phyloP scores from a whole-genome alignment of 768 basidiomycete genomes.

The Crepidotus variabilis region DNA sequence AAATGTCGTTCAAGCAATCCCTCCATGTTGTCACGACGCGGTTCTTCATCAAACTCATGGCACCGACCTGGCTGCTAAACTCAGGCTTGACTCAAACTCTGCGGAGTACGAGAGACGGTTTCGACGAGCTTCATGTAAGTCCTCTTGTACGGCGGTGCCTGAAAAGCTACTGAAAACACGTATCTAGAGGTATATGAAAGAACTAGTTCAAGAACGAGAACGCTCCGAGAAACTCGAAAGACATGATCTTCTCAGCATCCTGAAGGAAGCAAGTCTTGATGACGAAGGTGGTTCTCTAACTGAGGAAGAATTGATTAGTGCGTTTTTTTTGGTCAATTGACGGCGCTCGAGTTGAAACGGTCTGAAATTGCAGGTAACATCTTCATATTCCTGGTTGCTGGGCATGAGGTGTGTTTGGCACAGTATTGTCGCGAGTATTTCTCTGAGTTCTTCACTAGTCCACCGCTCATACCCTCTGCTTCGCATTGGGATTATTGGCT shows the following conservation, averaged over 20 bases:
- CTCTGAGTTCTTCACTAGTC: slow-evolving; percentile 18
- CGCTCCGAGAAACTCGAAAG: slow-evolving; percentile 31
- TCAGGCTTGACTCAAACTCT: slow-evolving; percentile 24
- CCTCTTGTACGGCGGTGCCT: neutral
- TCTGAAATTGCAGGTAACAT: slow-evolving; percentile 29
- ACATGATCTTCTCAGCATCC: slow-evolving; percentile 46
- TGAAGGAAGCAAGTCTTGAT: slow-evolving; percentile 40
- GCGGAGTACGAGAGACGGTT: slow-evolving; percentile 25
- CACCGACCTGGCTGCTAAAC: slow-evolving; percentile 31
- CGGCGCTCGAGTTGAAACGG: neutral
- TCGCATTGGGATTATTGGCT: slow-evolving; percentile 37
- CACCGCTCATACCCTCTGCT: slow-evolving; percentile 34
- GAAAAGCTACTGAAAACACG: too few species aligned
- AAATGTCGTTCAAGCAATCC: slow-evolving; percentile 40
- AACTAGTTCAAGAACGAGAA: slow-evolving; percentile 45
- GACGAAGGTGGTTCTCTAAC: slow-evolving; percentile 37
- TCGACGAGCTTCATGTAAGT: slow-evolving; percentile 35
- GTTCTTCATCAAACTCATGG: slow-evolving; percentile 24
- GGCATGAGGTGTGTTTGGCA: slow-evolving; percentile 43
- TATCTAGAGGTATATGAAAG: slow-evolving; percentile 38
- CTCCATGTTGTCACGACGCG: slow-evolving; percentile 33
- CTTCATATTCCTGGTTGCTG: slow-evolving; percentile 51
- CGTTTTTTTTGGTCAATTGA: neutral
- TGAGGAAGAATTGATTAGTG: slow-evolving; percentile 16
- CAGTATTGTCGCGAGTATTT: neutral